These are phyloP conservation scores for Cardamine occulta DNA, from an alignment of 345 rosid species.

Conservation along the genomic window DNA sequence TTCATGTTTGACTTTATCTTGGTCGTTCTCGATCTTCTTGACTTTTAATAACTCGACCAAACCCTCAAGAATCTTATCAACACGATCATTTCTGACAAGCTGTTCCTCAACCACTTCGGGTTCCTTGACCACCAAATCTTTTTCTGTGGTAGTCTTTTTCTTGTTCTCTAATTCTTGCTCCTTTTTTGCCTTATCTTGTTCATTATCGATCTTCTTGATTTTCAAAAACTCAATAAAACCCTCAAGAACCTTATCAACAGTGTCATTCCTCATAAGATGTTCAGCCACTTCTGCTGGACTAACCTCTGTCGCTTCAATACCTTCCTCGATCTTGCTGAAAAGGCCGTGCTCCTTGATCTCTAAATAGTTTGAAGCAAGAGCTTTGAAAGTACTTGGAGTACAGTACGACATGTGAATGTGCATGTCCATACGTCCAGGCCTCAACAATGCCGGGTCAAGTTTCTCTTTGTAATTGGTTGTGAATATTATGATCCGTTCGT, in stretches of 20 bases:
- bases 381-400: constrained; percentile 40
- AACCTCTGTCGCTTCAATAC: constrained; percentile 34
- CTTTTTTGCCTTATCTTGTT: constrained; percentile 28
- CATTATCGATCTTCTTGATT: constrained; percentile 38
- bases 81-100: constrained; percentile 46
- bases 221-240: constrained; percentile 46
- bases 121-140: constrained; percentile 1
- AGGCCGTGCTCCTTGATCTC: constrained; percentile 37
- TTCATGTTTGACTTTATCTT: constrained; percentile 29
- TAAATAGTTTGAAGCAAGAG: constrained; percentile 51
- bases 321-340: constrained; percentile 44
- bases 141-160: background rate
- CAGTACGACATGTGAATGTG: constrained; percentile 66
- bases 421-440: constrained; percentile 75
- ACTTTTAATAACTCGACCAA: constrained; percentile 46
- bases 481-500: constrained; percentile 69
- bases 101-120: constrained; percentile 51
- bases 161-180: constrained; percentile 16
- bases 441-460: constrained; percentile 59
- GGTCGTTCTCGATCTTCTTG: constrained; percentile 35
- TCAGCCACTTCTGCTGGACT: constrained; percentile 60
- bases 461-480: constrained; percentile 68
- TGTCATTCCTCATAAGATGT: constrained; percentile 50
- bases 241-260: constrained; percentile 39
- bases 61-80: constrained; percentile 43